Conservation (phyloP, 2,329 filamentous ascomycete genomes). For the Sarocladium oryzae region DNA sequence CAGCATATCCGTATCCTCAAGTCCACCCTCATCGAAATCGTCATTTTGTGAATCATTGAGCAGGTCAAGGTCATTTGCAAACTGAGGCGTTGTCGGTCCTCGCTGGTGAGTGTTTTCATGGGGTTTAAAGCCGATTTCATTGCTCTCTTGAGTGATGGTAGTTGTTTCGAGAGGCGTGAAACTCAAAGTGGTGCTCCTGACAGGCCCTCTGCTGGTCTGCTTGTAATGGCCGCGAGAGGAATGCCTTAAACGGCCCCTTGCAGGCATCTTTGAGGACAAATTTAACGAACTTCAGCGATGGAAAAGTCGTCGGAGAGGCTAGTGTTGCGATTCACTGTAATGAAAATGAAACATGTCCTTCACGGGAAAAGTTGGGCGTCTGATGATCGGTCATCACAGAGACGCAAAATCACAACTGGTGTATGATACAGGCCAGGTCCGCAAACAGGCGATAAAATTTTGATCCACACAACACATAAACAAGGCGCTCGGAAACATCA, state of each 20-base stretch:
- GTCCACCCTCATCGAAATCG: conserved; percentile 16
- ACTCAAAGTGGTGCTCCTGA: neutral
- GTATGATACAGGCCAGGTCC: too few relatives aligned
- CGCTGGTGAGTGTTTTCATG: conserved; percentile 16
- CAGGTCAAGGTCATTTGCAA: conserved; percentile 12
- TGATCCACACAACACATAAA: too few relatives aligned
- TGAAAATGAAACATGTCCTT: too few relatives aligned
- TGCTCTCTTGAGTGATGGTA: conserved; percentile 16
- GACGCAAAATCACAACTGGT: too few relatives aligned
- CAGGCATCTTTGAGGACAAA: neutral
- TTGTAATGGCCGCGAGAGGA: neutral
- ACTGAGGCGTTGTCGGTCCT: conserved; percentile 10
- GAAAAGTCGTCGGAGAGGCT: too few relatives aligned
- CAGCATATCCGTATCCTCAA: conserved; percentile 11
- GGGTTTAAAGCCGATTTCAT: neutral
- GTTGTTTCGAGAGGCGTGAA: conserved; percentile 28
- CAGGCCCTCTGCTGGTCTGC: neutral
- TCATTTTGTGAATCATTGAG: conserved; percentile 21
- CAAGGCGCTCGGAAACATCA: too few relatives aligned
- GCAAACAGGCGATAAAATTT: too few relatives aligned
- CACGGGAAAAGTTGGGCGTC: too few relatives aligned
- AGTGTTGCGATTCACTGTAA: too few relatives aligned
- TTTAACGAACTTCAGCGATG: too few relatives aligned
- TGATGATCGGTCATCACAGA: too few relatives aligned
- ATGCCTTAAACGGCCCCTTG: neutral